Base-by-base conservation (phyloP, 768 basidiomycete species). In the Glaciozyma martinii region DNA sequence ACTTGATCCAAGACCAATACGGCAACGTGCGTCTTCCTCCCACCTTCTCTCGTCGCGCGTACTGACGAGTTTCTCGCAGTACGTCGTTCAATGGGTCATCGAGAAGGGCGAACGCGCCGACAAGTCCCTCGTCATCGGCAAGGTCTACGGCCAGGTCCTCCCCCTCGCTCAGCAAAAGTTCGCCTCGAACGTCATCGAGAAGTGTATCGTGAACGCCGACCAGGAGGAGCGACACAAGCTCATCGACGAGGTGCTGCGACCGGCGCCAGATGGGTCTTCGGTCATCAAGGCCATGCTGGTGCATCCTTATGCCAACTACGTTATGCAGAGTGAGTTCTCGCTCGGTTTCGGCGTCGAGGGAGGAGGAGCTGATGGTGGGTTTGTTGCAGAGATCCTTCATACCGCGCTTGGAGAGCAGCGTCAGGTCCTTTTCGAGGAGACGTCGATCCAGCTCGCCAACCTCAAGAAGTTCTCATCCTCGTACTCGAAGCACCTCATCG, bases 1-100 rank as follows among this genome's bases (percentile, higher is more conserved):
- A 81, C 59, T 78, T 98, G 49, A 91, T 92, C 82, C 84, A 87
- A 74, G 89, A 97, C 77, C 87, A 90, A 75, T 95, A 91, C 73
- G 92, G 91, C 60, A 89, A 76, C 60, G 84, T 78, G 27, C 21
- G 60, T 54, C n/a, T 7, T 13, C 12, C 8, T 46, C 18, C 25
- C 19, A 15, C 37, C 29, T 21, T 37, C 33, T 19, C n/a, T 50
- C 29, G 21, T 43, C 21, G 21, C 13, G 19, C 46, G 19, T 19
- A 47, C n/a, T 47, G 21, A 47, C 19, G 3, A 8, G 21, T 8
- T 8, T 7, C 10, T 12, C 9, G 30, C 60, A 66, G 74, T 97
- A 95, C 77, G 94, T 98, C 42, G 84, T 95, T 56, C 94, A 98
- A 76, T 94, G 89, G 74, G 82, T 98, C 62, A 82, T 98, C 40